Evolutionary conservation across 192 early-diverging fungal species (phyloP), one percentile per base, ranked within the genome.

Genomic region (Backusella psychrophila): DNA sequence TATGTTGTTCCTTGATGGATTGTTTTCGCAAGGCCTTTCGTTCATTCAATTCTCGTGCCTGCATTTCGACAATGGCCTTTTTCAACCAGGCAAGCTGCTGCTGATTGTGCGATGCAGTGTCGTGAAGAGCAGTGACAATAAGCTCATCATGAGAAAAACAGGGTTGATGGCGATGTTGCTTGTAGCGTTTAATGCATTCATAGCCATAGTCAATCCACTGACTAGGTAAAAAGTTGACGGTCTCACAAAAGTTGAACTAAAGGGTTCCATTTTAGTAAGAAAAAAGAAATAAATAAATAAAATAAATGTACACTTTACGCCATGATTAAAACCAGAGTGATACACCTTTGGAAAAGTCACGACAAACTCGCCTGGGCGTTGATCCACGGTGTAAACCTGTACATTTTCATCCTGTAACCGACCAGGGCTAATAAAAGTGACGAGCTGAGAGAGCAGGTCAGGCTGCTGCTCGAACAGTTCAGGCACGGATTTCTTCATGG

Each of bases 271-370:
- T 33, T 33, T 33, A 33, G 33, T 33, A 3, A 3, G 2, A 3
- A 33, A n/a, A n/a, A n/a, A n/a, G n/a, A n/a, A 33, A 46, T 44
- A 46, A 2, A 44, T 46, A 2, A 44, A 31, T 71, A 19, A 71
- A 69, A 23, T 41, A 70, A 0, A 35, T 23, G 65, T 59, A n/a
- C 73, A 70, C 39, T 77, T 85, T 83, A 91, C 92, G 21, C 97
- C 97, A 59, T 99, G 97, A 77, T 99, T 99, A 82, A 99, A 98
- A 15, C 96, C 97, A 0, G 94, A 91, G 77, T 99, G 97, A 82
- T 98, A 99, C 6, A 94, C 92, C 69, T 95, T 87, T 23, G 97
- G 97, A 80, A 96, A 98, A 1, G 97, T 99, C 38, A 99, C 88
- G 0, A 98, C 91, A 81, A 98, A 96, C 80, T 99, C 93, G 17